Evolutionary conservation across 148 eudicot species (phyloP).

Genomic region (Amaranthus cruentus): DNA sequence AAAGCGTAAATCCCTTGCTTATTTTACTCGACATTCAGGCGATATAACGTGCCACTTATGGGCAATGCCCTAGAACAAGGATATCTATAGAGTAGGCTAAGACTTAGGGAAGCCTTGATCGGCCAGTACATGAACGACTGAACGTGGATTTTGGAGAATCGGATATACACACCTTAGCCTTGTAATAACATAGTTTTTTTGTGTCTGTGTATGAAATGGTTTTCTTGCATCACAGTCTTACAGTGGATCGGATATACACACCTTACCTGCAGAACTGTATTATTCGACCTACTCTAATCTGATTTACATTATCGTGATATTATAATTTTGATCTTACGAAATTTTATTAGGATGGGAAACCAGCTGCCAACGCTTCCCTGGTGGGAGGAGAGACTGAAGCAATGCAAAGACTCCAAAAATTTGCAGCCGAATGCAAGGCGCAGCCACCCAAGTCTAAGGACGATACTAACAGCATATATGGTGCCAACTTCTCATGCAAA

Average conservation of each 20-base stretch:
- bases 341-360: conserved; percentile 59
- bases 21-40: no score
- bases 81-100: no score
- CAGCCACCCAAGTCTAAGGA: conserved; percentile 69
- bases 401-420: conserved; percentile 69
- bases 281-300: neutral
- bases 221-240: no score
- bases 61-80: no score
- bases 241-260: neutral
- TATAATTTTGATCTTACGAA: neutral
- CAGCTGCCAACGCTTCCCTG: conserved; percentile 61
- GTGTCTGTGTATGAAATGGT: no score
- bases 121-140: no score
- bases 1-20: no score
- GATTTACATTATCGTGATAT: neutral
- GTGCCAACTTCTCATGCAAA: conserved; percentile 96
- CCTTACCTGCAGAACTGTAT: neutral
- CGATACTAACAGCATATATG: conserved; percentile 71
- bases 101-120: no score
- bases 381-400: conserved; percentile 98
- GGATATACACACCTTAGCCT: no score
- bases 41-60: no score
- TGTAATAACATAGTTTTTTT: no score
- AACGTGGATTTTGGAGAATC: no score
- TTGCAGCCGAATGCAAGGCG: conserved; percentile 82